Conservation (phyloP, 768 basidiomycete species). For the Russula foetens region DNA sequence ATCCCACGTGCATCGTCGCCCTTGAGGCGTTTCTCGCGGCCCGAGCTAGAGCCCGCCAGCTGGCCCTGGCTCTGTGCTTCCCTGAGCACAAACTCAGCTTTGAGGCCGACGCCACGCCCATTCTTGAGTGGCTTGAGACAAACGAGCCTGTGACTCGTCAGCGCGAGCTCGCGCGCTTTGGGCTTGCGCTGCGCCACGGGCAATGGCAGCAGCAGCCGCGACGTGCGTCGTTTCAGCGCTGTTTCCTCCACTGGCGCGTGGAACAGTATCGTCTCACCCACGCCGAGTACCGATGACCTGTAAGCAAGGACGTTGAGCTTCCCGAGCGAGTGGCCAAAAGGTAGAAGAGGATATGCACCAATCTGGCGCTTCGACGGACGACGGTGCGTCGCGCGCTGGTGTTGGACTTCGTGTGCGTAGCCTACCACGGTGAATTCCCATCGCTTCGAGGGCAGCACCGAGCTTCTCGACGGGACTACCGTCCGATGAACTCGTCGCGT, state of each 20-base stretch:
- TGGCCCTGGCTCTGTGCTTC: conserved; percentile 8
- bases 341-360: conserved; percentile 32
- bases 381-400: conserved; percentile 32
- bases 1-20: conserved; percentile 24
- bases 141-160: conserved; percentile 49
- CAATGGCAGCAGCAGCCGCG: conserved; percentile 41
- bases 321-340: neutral
- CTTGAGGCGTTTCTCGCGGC: conserved; percentile 39
- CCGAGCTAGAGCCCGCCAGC: conserved; percentile 29
- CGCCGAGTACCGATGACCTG: conserved; percentile 33
- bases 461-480: conserved; percentile 37
- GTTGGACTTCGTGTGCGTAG: conserved; percentile 44
- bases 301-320: neutral
- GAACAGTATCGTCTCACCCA: conserved; percentile 42
- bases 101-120: conserved; percentile 35
- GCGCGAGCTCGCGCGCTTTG: conserved; percentile 46
- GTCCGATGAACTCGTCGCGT: conserved; percentile 41
- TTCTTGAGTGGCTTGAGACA: conserved; percentile 44
- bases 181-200: conserved; percentile 41
- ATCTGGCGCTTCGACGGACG: conserved; percentile 27
- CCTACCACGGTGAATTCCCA: conserved; percentile 39
- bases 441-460: conserved; percentile 28
- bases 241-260: conserved; percentile 47
- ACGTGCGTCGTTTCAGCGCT: conserved; percentile 47
- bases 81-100: conserved; percentile 43